Evolutionary conservation across 495 filamentous ascomycete species (phyloP), one percentile per base, ranked within the genome.

Genomic region (Amphirosellinia nigrospora): DNA sequence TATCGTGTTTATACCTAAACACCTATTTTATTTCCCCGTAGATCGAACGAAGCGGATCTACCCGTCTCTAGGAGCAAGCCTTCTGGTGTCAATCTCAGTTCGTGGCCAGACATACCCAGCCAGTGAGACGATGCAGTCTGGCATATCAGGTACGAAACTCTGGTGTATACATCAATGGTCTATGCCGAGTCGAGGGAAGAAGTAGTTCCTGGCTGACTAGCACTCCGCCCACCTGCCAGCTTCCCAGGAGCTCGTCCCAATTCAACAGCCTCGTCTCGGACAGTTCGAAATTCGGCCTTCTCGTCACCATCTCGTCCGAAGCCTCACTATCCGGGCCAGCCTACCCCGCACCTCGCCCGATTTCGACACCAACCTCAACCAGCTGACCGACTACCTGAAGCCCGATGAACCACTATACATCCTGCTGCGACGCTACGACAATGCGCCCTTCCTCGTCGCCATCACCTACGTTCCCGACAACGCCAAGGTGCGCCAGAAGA

Each of bases 401-500:
- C 87, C 89, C 62, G 91, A 90, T 73, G 86, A 87, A 56, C 91
- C 95, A 1, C 86, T 93, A 72, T 98, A 97, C 82, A 86, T 97
- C 68, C 86, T 99, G 68, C 89, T 97, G 48, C 91, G 94, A 6
- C 88, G 90, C 38, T 86, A 90, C 68, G 77, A 85, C 46, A 72
- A 79, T 63, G 73, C 79, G 10, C 84, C 84, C 4, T 83, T 84
- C 66, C 89, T 96, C 70, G 80, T 94, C 63, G 92, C 92, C 55
- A 82, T 98, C 53, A 94, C 96, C 38, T 98, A 97, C 78, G 92
- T 99, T 53, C 96, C 96, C 4, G 93, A 94, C 77, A 81, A 91
- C 64, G 95, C 96, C 6, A 92, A 92, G 21, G 96, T 99, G 46
- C 91, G 96, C 48, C 91, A 95, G 73, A 99, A 99, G 86, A 98